Base-by-base conservation (phyloP, 257 asterid species). In the Solanum boliviense region DNA sequence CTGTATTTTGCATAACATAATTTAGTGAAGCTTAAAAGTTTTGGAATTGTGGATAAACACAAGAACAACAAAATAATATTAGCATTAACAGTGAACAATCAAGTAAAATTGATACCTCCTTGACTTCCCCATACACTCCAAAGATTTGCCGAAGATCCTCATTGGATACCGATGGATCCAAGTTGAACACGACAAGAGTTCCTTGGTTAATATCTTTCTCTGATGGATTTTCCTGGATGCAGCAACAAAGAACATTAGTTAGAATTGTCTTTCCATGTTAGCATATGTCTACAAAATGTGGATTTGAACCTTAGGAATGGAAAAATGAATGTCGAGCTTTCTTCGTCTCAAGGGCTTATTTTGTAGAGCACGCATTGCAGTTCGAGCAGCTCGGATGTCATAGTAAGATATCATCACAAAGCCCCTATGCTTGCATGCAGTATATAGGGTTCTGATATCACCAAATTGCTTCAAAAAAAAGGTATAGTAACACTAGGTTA, bases 181-280 rank as follows among this genome's bases (percentile, higher is more conserved):
- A 91, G 92, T 97, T 97, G 91, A 97, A 97, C 73, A 94, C 99
- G 86, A 97, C 99, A 60, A 97, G 93, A 86, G 99, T 97, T 88
- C 99, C 99, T 91, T 97, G 99, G 89, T 97, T 97, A 86, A 97
- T 68, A 89, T 97, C 99, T 83, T 96, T 97, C 87, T 97, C 99
- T 7, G 99, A 94, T 21, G 99, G 99, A 83, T 97, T 97, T 86
- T 97, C 99, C 99, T 97, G 92, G 83, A 90, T 39, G 44, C 52
- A 44, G 86, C 86, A 88, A 86, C 46, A 76, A 74, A 72, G 82
- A 74, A 34, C 6, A 86, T 46, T 48, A 46, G 9, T 65, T 82
- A 31, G 58, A 84, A 44, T 25, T 92, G 88, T 82, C 86, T 62
- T 60, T 52, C 46, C 60, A 87, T 44, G 74, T 58, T 25, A 68